Percentiles rank a stretch among this genome's conserved stretches.
phyloP scores from a whole-genome alignment of 225 moss, liverwort and hornwort genomes.

The Antitrichia curtipendula region DNA sequence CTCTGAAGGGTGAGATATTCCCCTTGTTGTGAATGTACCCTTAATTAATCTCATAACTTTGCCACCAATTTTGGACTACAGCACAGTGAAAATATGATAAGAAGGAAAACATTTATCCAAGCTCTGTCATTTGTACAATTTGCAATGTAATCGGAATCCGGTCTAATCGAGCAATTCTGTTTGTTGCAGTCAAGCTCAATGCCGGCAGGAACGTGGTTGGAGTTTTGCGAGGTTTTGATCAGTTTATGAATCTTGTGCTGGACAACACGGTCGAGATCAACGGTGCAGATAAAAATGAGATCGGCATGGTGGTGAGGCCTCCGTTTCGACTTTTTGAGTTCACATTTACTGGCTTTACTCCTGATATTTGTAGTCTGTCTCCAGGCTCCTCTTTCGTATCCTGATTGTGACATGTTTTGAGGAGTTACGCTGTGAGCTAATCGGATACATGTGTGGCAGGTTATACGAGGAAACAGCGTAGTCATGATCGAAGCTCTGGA shows the following conservation, averaged over 20 bases:
- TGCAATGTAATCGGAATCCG: neutral
- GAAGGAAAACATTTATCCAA: neutral
- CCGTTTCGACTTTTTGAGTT: neutral
- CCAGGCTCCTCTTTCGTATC: neutral
- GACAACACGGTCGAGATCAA: constrained; percentile 95
- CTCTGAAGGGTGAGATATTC: neutral
- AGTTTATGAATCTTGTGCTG: constrained; percentile 98
- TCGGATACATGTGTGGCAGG: constrained; percentile 26
- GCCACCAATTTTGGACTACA: neutral
- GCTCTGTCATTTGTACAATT: neutral
- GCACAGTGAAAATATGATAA: neutral
- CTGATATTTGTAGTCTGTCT: neutral
- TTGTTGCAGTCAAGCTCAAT: constrained; percentile 79
- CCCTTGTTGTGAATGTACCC: neutral
- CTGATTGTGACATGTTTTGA: neutral
- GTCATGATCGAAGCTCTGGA: constrained; percentile 98
- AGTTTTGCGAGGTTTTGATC: constrained; percentile 91
- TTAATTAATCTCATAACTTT: neutral
- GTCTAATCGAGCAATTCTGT: neutral
- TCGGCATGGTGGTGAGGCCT: constrained; percentile 85
- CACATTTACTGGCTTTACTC: neutral
- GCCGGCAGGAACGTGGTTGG: constrained; percentile 89
- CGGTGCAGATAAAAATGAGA: constrained; percentile 79
- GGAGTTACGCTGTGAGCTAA: neutral
- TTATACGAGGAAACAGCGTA: constrained; percentile 91